Evolutionary conservation across 192 early-diverging fungal species (phyloP), one percentile per base, ranked within the genome.

Genomic region (Haplosporangium gracile): DNA sequence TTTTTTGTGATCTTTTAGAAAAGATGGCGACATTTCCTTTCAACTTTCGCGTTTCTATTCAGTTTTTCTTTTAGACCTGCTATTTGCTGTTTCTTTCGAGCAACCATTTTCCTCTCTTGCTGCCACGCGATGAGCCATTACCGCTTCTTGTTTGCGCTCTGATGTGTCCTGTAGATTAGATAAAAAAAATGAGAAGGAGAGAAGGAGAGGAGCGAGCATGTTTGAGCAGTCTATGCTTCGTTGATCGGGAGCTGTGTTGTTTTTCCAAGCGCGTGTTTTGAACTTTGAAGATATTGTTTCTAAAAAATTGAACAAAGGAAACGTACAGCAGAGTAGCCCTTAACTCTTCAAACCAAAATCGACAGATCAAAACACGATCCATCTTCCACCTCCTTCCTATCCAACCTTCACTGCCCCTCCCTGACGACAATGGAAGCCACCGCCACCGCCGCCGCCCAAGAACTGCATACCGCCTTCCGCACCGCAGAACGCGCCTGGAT

Each of bases 401-500:
- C 2, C 69, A 22, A 32, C 38, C 38, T 15, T 38, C 0, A 34
- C 34, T 0, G 24, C 39, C 40, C 69, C 38, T 8, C 39, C 16
- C 5, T 26, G 0, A n/a, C 60, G 16, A 49, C 60, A 11, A 65
- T 65, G 39, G 38, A 70, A 42, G 39, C 5, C 13, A 8, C 43
- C 43, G 13, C 69, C 5, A 22, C 20, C 32, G 39, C 69, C 18
- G 10, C 69, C 18, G 10, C 16, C n/a, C 39, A 70, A 38, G 40
- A 51, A 2, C 34, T 79, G n/a, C 57, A 53, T 51, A 39, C 0
- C 24, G 18, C 42, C 16, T 79, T 72, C 18, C 42, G 69, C 18
- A 26, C 39, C 70, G 69, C 77, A 57, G 83, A 85, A 42, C 40
- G 49, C 39, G 38, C 69, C 13, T 81, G 84, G 84, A 73, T 78